phyloP scores from a whole-genome alignment of 2,329 filamentous ascomycete genomes.

The Emmonsiellopsis sp. region DNA sequence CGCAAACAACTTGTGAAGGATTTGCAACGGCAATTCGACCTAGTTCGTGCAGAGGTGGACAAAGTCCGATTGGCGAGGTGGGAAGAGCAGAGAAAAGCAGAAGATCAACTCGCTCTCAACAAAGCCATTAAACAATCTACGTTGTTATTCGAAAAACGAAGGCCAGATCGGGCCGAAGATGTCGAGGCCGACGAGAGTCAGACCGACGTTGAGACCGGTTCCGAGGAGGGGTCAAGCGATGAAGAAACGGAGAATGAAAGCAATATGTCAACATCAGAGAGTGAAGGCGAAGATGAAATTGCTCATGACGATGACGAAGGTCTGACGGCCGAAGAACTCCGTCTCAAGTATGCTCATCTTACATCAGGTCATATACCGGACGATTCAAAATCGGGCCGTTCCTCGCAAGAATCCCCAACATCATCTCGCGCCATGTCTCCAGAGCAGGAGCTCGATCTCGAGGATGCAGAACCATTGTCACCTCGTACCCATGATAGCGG shows the following conservation, averaged over 20 bases:
- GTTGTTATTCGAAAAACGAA: slow-evolving; percentile 38
- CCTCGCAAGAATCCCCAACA: not conserved
- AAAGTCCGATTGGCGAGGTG: slow-evolving; percentile 46
- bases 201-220: slow-evolving; percentile 49
- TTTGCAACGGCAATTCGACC: slow-evolving; percentile 51
- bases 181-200: slow-evolving; percentile 50
- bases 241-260: slow-evolving; percentile 44
- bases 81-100: slow-evolving; percentile 45
- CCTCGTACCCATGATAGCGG: not conserved
- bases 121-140: slow-evolving; percentile 44
- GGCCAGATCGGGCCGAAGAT: slow-evolving; percentile 33
- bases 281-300: slow-evolving; percentile 33
- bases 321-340: slow-evolving; percentile 38
- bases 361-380: slow-evolving; percentile 16
- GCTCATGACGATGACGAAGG: slow-evolving; percentile 35
- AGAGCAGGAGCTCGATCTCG: not conserved
- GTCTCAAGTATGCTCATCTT: slow-evolving; percentile 37
- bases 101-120: slow-evolving; percentile 45
- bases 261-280: slow-evolving; percentile 41
- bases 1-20: slow-evolving; percentile 65
- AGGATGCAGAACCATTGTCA: not conserved
- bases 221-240: slow-evolving; percentile 63
- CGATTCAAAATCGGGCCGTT: not conserved
- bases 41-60: slow-evolving; percentile 50
- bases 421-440: not conserved